Evolutionary conservation across 768 basidiomycete species (phyloP), one percentile per base, ranked within the genome.

Genomic region (Podaxis sp.): DNA sequence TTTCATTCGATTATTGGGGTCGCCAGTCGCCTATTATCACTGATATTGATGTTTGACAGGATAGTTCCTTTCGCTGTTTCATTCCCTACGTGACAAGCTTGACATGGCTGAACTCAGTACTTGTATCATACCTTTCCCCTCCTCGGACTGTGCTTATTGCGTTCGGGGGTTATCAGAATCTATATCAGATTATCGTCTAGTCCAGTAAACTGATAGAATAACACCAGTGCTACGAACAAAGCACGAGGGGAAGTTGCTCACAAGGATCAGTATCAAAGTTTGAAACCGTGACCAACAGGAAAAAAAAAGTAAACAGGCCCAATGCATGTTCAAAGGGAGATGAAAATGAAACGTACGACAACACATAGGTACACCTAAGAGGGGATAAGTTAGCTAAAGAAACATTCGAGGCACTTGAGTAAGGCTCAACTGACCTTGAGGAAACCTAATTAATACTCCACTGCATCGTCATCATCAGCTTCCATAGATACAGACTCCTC

Each of bases 401-500:
- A 13, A 6, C 1, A 50, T 16, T 35, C 3, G 25, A 37, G 7
- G 42, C 42, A 44, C 7, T n/a, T 42, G 6, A 7, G 42, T 9
- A 48, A 50, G n/a, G 27, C 4, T 36, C 1, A 14, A 23, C 61
- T 10, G 23, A 64, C 65, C 55, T 64, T 61, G 57, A 47, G 59
- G 50, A 59, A 64, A 50, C 50, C 59, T 66, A 66, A 67, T 73
- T 79, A 90, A 75, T 91, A 91, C 74, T 91, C 90, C 48, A 91
- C 88, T 10, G 88, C 90, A 69, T 91, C 90, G 63, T 91, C 90
- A 64, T 89, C 90, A 61, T 90, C 88, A 52, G 83, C 86, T 64
- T 81, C 84, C 74, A 82, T 80, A 6, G 79, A 70, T 38, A 78
- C 71, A 28, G 78, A 65, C 58, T 85, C 83, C 53, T 84, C 84